Evolutionary conservation across 2,329 filamentous ascomycete species (phyloP).

Genomic region (Cercospora berteroae): DNA sequence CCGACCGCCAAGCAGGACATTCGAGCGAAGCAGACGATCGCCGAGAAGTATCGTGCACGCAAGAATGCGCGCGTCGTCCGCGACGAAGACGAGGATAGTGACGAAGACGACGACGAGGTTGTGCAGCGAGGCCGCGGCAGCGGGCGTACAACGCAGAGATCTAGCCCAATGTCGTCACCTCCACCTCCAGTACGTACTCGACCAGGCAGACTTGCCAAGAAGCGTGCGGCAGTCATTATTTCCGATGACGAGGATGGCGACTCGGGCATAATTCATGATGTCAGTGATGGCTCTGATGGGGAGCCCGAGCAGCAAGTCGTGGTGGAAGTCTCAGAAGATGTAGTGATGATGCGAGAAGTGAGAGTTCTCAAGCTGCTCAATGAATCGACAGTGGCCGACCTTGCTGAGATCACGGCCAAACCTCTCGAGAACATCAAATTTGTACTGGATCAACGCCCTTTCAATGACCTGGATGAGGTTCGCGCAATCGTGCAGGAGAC

Average conservation of each 20-base stretch:
- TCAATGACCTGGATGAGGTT: constrained; percentile 63
- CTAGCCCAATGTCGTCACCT: constrained; percentile 39
- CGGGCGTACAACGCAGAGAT: constrained; percentile 44
- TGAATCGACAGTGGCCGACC: constrained; percentile 67
- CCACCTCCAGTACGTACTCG: constrained; percentile 15
- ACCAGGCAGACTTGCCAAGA: constrained; percentile 22
- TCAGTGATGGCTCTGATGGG: constrained; percentile 22
- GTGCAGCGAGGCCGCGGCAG: constrained; percentile 44
- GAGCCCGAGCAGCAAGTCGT: constrained; percentile 8
- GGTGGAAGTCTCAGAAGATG: constrained; percentile 18
- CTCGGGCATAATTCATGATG: constrained; percentile 26
- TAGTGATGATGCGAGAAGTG: constrained; percentile 25
- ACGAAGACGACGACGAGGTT: constrained; percentile 28
- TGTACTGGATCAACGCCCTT: constrained; percentile 74
- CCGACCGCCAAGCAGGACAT: constrained; percentile 55
- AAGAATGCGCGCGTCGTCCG: constrained; percentile 4
- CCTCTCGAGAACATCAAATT: constrained; percentile 66
- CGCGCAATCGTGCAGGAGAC: constrained; percentile 57
- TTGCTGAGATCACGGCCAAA: constrained; percentile 78
- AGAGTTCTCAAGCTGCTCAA: constrained; percentile 79
- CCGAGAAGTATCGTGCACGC: constrained; percentile 39
- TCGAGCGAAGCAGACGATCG: constrained; percentile 53
- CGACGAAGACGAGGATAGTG: constrained; percentile 29
- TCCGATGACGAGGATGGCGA: constrained; percentile 43
- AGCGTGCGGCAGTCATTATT: constrained; percentile 34